Evolutionary conservation across 2,329 filamentous ascomycete genomes (phyloP), one percentile per base, ranked within the genome.

Genomic region (Samsoniella hepiali): DNA sequence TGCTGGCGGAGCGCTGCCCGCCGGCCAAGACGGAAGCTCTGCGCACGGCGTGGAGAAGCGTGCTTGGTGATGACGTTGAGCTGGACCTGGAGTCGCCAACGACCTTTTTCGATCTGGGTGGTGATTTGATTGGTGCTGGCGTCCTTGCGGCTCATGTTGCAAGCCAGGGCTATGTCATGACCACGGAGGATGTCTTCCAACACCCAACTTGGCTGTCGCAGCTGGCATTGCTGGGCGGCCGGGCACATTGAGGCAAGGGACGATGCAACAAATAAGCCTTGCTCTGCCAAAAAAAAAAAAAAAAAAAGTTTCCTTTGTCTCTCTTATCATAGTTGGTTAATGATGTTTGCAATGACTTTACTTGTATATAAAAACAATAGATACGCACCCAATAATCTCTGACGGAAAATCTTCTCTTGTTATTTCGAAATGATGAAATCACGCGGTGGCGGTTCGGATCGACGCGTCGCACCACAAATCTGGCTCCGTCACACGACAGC

Each of bases 161-260:
- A 2, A 51, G 57, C 45, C 34, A 51, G 34, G 45, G 45, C 9
- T 51, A 51, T 50, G 8, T 31, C 22, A 59, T 59, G 57, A 59
- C 27, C 34, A 59, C 45, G 1, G 57, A 59, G 17, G 34, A 59
- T 59, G 57, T 59, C 9, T 59, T 59, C 29, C 45, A 51, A 22
- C 57, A 51, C 50, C 57, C 45, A 8, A 59, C 45, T 42, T 59
- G 57, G 57, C 34, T 59, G 34, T 59, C 45, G 34, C 57, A 59
- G 57, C 22, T 59, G 13, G 57, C 57, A 1, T 51, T 59, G 27
- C 57, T 59, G 3, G 47, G 36, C 36, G 6, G 45, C 34, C 57
- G 34, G 15, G 57, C 45, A 3, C 57, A 59, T 40, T 59, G n/a
- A 47, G 11, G 38, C 1, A 4, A 13, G 3, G 3, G 17, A 8